Percentiles rank a stretch among this genome's conserved stretches.
phyloP scores from a whole-genome alignment of 2,329 filamentous ascomycete species.

The Microcyclosporella mali region DNA sequence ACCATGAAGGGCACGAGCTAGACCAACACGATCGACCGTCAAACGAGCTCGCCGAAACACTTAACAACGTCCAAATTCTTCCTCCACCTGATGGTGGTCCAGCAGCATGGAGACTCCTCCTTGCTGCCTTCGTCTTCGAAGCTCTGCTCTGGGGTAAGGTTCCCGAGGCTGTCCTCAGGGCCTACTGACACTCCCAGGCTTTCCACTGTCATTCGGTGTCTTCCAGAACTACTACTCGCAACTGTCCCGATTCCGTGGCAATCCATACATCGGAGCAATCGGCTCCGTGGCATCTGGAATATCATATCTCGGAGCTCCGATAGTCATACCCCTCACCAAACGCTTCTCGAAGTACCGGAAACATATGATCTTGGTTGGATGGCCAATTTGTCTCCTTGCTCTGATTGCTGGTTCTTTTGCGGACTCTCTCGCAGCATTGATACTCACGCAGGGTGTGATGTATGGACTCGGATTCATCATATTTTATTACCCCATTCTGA shows the following conservation, averaged over 20 bases:
- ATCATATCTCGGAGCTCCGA: conserved; percentile 49
- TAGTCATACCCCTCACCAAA: conserved; percentile 44
- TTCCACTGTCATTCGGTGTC: conserved; percentile 62
- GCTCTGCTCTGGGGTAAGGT: conserved; percentile 50
- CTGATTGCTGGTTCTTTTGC: conserved; percentile 39
- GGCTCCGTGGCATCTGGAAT: conserved; percentile 57
- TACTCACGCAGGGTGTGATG: conserved; percentile 56
- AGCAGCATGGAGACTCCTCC: conserved; percentile 21
- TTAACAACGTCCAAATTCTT: conserved; percentile 1
- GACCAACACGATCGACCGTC: too few relatives aligned
- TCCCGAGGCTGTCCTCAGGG: too few relatives aligned
- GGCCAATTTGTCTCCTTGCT: conserved; percentile 18
- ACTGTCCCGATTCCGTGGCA: conserved; percentile 52
- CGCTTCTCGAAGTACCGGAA: conserved; percentile 37
- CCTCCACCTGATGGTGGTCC: conserved; percentile 19
- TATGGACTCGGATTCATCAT: conserved; percentile 54
- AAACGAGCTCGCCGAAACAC: too few relatives aligned
- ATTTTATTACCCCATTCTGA: conserved; percentile 27
- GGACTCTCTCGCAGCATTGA: conserved; percentile 48
- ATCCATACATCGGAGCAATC: conserved; percentile 52
- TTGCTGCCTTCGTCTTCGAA: conserved; percentile 44
- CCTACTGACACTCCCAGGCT: conserved; percentile 40
- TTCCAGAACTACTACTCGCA: conserved; percentile 64
- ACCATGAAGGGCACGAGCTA: too few relatives aligned
- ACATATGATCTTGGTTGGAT: conserved; percentile 43